These are phyloP conservation scores for Monilinia vaccinii-corymbosi DNA, from an alignment of 2,329 filamentous ascomycete genomes.

Conservation along the genomic window DNA sequence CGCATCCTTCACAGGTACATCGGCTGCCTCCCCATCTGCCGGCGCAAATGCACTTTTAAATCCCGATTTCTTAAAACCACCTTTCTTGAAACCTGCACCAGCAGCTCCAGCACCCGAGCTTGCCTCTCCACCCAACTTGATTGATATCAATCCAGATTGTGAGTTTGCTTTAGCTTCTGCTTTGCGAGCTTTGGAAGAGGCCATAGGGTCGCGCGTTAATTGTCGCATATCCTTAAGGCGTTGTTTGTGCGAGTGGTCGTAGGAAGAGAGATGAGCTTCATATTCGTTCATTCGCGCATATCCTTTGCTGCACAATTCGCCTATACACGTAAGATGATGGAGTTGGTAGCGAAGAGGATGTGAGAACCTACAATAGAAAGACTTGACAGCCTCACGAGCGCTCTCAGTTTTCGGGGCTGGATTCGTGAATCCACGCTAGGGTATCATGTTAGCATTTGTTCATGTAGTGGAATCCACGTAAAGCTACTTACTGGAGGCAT, in stretches of 20 bases:
- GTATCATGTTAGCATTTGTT: constrained; percentile 13
- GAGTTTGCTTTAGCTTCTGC: constrained; percentile 59
- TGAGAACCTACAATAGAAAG: constrained; percentile 57
- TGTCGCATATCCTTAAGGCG: constrained; percentile 82
- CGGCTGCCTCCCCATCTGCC: constrained; percentile 36
- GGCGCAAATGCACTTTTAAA: constrained; percentile 69
- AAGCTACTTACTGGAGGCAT: constrained; percentile 47
- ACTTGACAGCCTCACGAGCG: constrained; percentile 67
- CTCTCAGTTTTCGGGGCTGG: constrained; percentile 44
- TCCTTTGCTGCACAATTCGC: constrained; percentile 81
- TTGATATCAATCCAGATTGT: constrained; percentile 52
- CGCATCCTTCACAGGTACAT: constrained; percentile 33
- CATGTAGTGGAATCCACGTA: not conserved
- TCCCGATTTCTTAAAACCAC: constrained; percentile 71
- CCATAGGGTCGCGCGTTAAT: constrained; percentile 63
- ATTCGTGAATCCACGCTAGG: constrained; percentile 38
- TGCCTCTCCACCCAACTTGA: constrained; percentile 46
- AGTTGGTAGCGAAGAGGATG: not conserved
- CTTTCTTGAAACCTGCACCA: constrained; percentile 50
- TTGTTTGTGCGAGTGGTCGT: constrained; percentile 93
- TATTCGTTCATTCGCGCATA: constrained; percentile 95
- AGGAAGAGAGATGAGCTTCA: constrained; percentile 86
- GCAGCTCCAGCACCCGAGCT: constrained; percentile 21
- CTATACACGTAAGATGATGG: constrained; percentile 25
- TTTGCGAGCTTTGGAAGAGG: constrained; percentile 55